Evolutionary conservation across 305 asterid species (phyloP).

Genomic region (Withania somnifera): DNA sequence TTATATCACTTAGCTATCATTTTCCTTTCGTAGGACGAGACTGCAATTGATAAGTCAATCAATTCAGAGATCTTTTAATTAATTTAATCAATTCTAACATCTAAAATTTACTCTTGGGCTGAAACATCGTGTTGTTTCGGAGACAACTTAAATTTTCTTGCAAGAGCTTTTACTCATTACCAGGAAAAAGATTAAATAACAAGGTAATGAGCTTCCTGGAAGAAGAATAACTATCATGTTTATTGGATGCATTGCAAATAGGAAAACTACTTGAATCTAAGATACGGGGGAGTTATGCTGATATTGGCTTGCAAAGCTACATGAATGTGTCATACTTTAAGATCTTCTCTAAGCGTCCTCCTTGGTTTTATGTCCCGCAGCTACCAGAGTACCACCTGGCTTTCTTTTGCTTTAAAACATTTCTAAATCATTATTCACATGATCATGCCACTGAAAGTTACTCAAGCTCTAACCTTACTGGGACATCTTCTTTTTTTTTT

Average conservation of each 20-base stretch:
- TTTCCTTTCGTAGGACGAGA: neutral
- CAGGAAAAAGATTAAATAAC: neutral
- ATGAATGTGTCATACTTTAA: neutral
- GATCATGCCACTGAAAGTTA: neutral
- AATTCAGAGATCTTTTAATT: neutral
- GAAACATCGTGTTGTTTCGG: neutral
- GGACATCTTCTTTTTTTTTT: too few relatives aligned
- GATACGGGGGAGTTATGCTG: neutral
- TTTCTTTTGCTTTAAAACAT: neutral
- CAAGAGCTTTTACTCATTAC: neutral
- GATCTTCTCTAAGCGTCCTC: neutral
- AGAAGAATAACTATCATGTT: neutral
- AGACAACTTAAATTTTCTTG: neutral
- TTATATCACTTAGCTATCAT: neutral
- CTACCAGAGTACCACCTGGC: neutral
- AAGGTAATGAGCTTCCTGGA: neutral
- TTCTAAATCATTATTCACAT: neutral
- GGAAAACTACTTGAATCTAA: neutral
- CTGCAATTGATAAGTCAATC: neutral
- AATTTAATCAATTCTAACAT: neutral
- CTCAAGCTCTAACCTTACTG: neutral
- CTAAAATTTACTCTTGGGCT: neutral
- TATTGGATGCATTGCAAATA: neutral
- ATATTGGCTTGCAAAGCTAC: neutral
- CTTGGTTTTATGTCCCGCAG: neutral